A percentile compares a stretch with the other conserved stretches of the same genome.
Evolutionary conservation across 805 yeast species (phyloP).

Genomic region (Spathaspora boniae): DNA sequence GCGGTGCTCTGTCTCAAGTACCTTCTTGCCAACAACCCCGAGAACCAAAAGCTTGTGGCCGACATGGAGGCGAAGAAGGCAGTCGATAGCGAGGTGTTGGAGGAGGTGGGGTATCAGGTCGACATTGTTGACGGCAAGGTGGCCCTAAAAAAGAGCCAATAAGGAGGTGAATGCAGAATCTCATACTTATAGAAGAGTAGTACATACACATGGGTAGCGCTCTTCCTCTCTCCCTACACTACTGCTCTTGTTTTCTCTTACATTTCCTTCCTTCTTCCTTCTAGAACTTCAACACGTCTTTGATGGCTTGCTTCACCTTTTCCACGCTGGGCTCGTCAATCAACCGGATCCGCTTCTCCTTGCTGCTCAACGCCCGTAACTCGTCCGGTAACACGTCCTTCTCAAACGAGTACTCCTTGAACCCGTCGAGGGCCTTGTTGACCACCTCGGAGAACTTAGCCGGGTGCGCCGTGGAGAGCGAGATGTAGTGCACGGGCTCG

Average conservation of each 20-base stretch:
- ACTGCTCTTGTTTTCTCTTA: no score
- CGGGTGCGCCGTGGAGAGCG: slow-evolving; percentile 97
- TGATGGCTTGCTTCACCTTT: slow-evolving; percentile 70
- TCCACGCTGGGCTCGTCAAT: slow-evolving; percentile 72
- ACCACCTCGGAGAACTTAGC: slow-evolving; percentile 98
- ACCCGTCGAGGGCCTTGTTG: slow-evolving; percentile 63
- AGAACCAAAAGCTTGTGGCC: slow-evolving; percentile 76
- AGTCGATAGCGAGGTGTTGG: slow-evolving; percentile 51
- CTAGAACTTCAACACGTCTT: slow-evolving; percentile 45
- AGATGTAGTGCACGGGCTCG: slow-evolving; percentile 50
- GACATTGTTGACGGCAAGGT: slow-evolving; percentile 72
- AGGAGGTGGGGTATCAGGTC: slow-evolving; percentile 74
- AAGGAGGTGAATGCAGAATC: background rate
- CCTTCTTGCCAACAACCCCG: slow-evolving; percentile 57
- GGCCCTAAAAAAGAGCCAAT: slow-evolving; percentile 36
- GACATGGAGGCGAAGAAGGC: slow-evolving; percentile 70
- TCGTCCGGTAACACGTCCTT: slow-evolving; percentile 86
- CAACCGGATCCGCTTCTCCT: slow-evolving; percentile 71
- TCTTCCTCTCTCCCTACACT: no score
- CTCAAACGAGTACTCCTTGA: slow-evolving; percentile 80
- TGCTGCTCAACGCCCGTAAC: slow-evolving; percentile 63
- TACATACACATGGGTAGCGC: no score
- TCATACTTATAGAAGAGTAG: slow-evolving; percentile 4
- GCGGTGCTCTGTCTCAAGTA: slow-evolving; percentile 76
- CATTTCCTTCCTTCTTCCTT: no score